phyloP scores from a whole-genome alignment of 371 early-diverging fungal genomes.

The Cokeromyces recurvatus region DNA sequence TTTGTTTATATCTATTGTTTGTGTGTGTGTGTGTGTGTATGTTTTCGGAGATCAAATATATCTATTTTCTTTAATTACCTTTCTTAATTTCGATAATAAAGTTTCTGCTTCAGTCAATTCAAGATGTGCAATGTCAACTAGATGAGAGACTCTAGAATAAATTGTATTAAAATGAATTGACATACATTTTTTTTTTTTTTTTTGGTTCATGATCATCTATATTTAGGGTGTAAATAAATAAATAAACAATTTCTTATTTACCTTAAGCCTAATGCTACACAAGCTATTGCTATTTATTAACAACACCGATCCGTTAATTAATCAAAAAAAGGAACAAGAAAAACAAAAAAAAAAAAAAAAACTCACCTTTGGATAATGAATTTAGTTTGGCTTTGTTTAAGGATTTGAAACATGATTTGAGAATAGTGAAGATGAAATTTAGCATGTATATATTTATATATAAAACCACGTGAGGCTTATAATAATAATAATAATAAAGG shows the following conservation, averaged over 20 bases:
- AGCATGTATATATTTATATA: too few species aligned
- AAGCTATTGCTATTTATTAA: constrained; percentile 5
- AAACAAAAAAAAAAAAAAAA: not conserved
- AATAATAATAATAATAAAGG: too few species aligned
- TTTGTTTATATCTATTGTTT: too few species aligned
- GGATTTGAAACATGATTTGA: constrained; percentile 11
- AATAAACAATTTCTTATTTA: not conserved
- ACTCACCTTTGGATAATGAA: constrained; percentile 2
- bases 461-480: too few species aligned
- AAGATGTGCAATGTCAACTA: constrained; percentile 14
- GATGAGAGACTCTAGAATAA: constrained; percentile 12
- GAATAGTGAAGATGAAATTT: not conserved
- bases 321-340: too few species aligned
- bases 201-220: not conserved
- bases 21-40: too few species aligned
- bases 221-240: not conserved
- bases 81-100: constrained; percentile 5
- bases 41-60: too few species aligned
- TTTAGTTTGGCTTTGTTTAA: constrained; percentile 2
- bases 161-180: too few species aligned
- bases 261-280: constrained; percentile 14
- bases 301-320: not conserved
- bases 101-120: constrained; percentile 8
- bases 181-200: not conserved
- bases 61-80: constrained; percentile 12